Evolutionary conservation across 1,139 yeast genomes (phyloP).

Genomic region (Kluyveromyces marxianus): DNA sequence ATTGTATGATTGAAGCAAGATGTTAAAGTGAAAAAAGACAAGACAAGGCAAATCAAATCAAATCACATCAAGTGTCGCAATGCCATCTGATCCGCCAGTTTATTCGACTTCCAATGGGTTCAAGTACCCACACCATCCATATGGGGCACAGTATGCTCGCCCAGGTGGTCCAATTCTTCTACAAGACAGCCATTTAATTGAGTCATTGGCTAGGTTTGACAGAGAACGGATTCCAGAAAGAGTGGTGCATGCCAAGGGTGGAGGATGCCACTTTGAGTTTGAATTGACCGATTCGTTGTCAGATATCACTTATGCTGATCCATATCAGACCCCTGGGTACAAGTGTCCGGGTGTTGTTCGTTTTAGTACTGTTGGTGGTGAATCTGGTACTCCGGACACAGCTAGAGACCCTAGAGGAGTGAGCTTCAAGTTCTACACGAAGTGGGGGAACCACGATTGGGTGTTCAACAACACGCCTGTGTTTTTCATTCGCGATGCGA

Average conservation of each 20-base stretch:
- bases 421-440: conserved; percentile 75
- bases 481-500: conserved; percentile 79
- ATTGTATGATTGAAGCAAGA: no score
- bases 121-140: conserved; percentile 48
- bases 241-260: conserved; percentile 87
- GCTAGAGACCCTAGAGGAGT: conserved; percentile 92
- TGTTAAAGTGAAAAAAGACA: no score
- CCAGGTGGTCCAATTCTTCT: conserved; percentile 67
- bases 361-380: conserved; percentile 89
- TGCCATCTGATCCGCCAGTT: conserved; percentile 25
- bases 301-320: conserved; percentile 64
- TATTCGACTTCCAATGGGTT: conserved; percentile 63
- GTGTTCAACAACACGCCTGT: conserved; percentile 88
- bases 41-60: no score
- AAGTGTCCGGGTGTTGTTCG: conserved; percentile 68
- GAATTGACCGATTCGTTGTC: conserved; percentile 78
- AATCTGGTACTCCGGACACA: conserved; percentile 73
- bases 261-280: conserved; percentile 76
- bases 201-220: conserved; percentile 74
- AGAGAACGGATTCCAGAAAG: conserved; percentile 86
- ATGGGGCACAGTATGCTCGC: conserved; percentile 60
- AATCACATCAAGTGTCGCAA: no score
- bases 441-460: conserved; percentile 82
- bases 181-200: conserved; percentile 75
- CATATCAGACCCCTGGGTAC: conserved; percentile 66